Evolutionary conservation across 495 filamentous ascomycete species (phyloP).

Genomic region (Chaetomium tenue): DNA sequence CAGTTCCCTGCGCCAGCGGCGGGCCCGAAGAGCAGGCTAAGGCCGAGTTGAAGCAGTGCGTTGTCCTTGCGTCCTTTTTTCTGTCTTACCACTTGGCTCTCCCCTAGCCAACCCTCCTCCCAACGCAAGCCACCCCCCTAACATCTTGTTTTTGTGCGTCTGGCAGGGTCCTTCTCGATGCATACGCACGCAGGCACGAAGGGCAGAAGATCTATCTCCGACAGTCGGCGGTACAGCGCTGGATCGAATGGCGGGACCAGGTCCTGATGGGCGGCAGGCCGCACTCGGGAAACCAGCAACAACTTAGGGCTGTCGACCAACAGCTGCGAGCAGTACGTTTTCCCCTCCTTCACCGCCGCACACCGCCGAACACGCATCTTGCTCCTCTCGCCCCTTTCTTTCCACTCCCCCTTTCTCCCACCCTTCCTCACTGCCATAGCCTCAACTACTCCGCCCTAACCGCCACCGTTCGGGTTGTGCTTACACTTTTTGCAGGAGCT

Average conservation of each 20-base stretch:
- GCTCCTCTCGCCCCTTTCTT: background rate
- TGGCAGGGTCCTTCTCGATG: constrained; percentile 71
- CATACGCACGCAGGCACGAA: constrained; percentile 75
- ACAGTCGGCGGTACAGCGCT: constrained; percentile 72
- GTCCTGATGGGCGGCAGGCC: constrained; percentile 65
- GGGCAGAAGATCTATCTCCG: constrained; percentile 82
- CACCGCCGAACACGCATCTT: background rate
- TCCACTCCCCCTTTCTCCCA: background rate
- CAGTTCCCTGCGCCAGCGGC: constrained; percentile 54
- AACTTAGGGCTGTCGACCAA: constrained; percentile 58
- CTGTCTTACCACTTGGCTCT: background rate
- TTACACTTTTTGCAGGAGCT: constrained; percentile 54
- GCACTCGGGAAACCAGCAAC: constrained; percentile 54
- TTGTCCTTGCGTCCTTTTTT: constrained; percentile 13
- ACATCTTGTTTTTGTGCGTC: no score
- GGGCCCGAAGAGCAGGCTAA: constrained; percentile 68
- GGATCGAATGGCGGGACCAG: constrained; percentile 69
- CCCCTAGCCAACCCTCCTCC: background rate
- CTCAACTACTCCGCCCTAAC: background rate
- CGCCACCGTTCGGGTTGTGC: background rate
- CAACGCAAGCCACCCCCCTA: no score
- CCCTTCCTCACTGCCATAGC: background rate
- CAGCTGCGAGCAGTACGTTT: constrained; percentile 59
- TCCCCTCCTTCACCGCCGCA: background rate
- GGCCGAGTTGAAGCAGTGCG: constrained; percentile 71